phyloP scores from a whole-genome alignment of 1,284 basidiomycete species.

The Ganoderma lucidum region DNA sequence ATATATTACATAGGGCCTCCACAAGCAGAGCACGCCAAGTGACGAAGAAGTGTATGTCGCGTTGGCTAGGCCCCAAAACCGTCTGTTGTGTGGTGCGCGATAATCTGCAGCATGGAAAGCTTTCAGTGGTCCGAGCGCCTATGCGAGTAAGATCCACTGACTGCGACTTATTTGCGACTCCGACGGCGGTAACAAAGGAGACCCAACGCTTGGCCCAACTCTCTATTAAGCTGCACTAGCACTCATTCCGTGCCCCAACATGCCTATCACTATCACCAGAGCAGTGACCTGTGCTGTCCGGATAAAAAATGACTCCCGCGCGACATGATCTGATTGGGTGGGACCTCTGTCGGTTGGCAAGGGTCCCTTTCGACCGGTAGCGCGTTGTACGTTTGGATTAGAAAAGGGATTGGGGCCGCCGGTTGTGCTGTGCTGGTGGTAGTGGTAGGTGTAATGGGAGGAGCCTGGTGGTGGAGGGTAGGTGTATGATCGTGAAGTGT shows the following conservation, averaged over 20 bases:
- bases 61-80: neutral
- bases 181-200: neutral
- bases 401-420: constrained; percentile 38
- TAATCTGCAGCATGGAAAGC: neutral
- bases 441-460: constrained; percentile 18
- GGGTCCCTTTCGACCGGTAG: constrained; percentile 37
- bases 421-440: constrained; percentile 25
- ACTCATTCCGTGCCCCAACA: constrained; percentile 39
- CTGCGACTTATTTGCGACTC: no score
- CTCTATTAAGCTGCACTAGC: neutral
- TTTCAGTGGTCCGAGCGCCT: neutral
- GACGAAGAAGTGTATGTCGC: neutral
- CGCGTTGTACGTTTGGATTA: constrained; percentile 41
- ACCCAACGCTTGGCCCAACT: neutral
- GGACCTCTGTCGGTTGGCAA: constrained; percentile 31
- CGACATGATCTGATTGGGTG: constrained; percentile 37
- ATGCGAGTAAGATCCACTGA: neutral
- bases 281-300: constrained; percentile 43
- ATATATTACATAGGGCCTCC: neutral
- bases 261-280: constrained; percentile 42
- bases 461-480: constrained; percentile 32
- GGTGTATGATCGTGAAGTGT: constrained; percentile 22
- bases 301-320: constrained; percentile 40
- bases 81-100: neutral
- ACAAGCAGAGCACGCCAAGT: neutral